phyloP scores from a whole-genome alignment of 352 stramenopile genomes.

The Phytopythium litorale region DNA sequence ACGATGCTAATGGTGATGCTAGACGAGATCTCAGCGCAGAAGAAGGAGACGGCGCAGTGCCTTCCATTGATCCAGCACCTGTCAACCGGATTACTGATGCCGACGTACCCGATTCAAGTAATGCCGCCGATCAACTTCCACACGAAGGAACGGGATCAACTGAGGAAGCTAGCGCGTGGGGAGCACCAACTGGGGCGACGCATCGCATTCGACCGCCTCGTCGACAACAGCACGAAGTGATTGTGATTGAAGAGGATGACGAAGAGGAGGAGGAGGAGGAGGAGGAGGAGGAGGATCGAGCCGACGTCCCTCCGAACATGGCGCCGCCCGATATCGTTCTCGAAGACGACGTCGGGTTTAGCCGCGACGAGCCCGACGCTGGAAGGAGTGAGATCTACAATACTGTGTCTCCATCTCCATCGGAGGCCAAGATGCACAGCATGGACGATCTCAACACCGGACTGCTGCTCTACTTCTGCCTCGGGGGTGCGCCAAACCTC shows the following conservation, averaged over 20 bases:
- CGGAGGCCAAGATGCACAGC: conserved; percentile 20
- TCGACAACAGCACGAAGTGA: conserved; percentile 33
- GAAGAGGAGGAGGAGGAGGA: conserved; percentile 31
- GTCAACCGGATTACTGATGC: not conserved
- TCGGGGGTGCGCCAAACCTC: conserved; percentile 47
- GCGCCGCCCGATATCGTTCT: conserved; percentile 37
- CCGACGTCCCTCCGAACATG: conserved; percentile 16
- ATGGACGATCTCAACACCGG: conserved; percentile 40
- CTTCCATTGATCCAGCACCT: not conserved
- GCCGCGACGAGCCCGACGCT: not conserved
- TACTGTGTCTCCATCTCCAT: conserved; percentile 1
- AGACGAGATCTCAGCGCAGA: not conserved
- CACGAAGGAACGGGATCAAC: not conserved
- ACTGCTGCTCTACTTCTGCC: conserved; percentile 55
- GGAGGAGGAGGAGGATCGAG: conserved; percentile 7
- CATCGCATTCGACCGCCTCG: conserved; percentile 20
- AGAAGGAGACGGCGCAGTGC: not conserved
- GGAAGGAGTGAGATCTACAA: not conserved
- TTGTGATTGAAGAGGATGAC: conserved; percentile 70
- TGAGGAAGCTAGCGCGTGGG: not conserved
- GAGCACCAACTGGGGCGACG: not conserved
- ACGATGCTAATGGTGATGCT: not conserved
- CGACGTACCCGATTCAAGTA: not conserved
- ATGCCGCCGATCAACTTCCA: not conserved
- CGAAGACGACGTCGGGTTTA: conserved; percentile 26